Evolutionary conservation across 2,329 filamentous ascomycete species (phyloP), one percentile per base, ranked within the genome.

Genomic region (Calcarisporium arbuscula): DNA sequence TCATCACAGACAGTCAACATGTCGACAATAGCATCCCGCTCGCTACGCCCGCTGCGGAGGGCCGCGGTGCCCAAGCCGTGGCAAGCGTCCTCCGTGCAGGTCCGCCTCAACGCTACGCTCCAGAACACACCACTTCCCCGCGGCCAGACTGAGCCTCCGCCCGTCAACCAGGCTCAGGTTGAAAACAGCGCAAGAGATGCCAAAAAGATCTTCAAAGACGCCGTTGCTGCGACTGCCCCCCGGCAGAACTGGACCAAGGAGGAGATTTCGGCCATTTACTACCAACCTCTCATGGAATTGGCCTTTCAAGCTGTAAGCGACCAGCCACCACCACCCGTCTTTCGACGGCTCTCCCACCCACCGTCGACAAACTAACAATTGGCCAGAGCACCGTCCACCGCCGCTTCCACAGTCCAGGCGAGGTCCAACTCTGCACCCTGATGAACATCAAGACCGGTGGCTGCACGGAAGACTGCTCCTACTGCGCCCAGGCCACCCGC

Each of bases 391-490:
- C 72, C 22, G 66, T 94, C 38, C 88, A 95, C 61, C 80, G 86
- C 29, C 81, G 82, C 49, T 94, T 94, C 67, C 88, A 94, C 63
- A 75, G 85, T 52, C 85, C 88, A 6, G 71, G 80, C 30, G 80
- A 85, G 19, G 85, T 95, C 43, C 88, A 95, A 61, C 82, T 94
- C 62, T 95, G 88, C 67, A 95, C 88, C 0, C 70, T 95, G 39
- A 94, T 94, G 85, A 94, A 94, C 69, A 95, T 95, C 68, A 95
- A 95, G 58, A 94, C 86, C 8, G 88, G 88, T 35, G 88, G 88
- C 30, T 95, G 88, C 63, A 87, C 78, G 48, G 88, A 94, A 60
- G 88, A 95, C 61, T 95, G 88, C 65, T 86, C 82, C 17, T 95
- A 95, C 74, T 94, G 87, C 59, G 85, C 87, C 3, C 87, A 94